Base-by-base conservation (phyloP, 2,329 filamentous ascomycete genomes). In the Trichophyton simii region DNA sequence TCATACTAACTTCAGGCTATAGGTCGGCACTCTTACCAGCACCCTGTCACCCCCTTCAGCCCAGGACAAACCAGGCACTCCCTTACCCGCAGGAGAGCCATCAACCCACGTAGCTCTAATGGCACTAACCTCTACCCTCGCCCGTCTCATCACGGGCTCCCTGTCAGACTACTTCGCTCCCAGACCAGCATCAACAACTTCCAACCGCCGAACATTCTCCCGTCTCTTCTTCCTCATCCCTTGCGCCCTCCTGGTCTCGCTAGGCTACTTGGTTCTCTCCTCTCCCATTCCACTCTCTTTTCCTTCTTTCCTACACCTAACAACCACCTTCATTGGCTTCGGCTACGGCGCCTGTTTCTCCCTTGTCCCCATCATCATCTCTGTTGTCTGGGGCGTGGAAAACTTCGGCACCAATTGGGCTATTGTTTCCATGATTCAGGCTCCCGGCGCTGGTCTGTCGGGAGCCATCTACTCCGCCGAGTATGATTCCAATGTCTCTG, bases 341-440 rank as follows among this genome's bases (percentile, higher is more conserved):
- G 94, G 94, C 52, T 97, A 99, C 71, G 94, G 94, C 52, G 91
- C 91, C 36, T 84, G 91, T 22, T 99, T 97, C 77, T 88, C 85
- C 57, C 81, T 97, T 4, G 88, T 88, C 0, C 94, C 94, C 1
- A 91, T 97, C 66, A 89, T 97, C 61, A 87, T 96, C 67, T 90
- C 87, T n/a, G 91, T 96, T 8, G 92, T 99, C 54, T 99, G 94
- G 94, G 94, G 94, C 28, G 91, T 96, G 0, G 91, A 97, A 77
- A 99, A 97, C 72, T 97, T 99, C 71, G 94, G 90, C 62, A 99
- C 94, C 0, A 97, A 99, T 69, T 99, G 92, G 85, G 94, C 94
- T 8, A 91, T 97, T 64, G 85, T 97, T 6, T 91, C 91, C 48
- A 94, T 95, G 79, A 86, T 92, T 61, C 94, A 94, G 2, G 94